phyloP scores from a whole-genome alignment of 441 rosid genomes.

The Adansonia rubrostipa region DNA sequence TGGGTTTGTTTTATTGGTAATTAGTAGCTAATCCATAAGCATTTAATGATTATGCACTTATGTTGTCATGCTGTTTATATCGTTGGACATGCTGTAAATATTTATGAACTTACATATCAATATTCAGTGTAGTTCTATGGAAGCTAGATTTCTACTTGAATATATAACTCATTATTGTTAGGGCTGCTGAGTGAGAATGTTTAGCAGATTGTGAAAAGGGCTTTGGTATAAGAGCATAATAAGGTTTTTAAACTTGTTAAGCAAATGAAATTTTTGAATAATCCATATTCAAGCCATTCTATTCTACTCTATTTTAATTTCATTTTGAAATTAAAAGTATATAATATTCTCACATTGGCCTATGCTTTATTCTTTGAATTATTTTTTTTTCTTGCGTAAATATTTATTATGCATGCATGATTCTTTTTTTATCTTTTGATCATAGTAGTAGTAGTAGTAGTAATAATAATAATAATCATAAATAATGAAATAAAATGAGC shows the following conservation, averaged over 20 bases:
- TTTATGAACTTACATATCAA: constrained; percentile 1
- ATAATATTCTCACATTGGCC: no score
- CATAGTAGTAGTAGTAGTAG: no score
- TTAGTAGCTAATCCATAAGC: neutral
- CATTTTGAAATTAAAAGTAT: constrained; percentile 67
- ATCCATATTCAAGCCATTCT: constrained; percentile 76
- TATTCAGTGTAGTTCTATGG: constrained; percentile 62
- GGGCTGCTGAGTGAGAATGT: constrained; percentile 50
- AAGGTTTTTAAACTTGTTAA: constrained; percentile 68
- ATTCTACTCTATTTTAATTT: constrained; percentile 84
- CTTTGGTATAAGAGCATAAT: constrained; percentile 67
- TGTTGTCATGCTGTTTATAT: neutral
- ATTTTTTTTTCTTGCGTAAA: no score
- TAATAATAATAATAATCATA: no score
- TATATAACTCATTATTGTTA: constrained; percentile 60
- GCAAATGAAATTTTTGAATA: constrained; percentile 69
- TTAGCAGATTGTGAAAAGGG: constrained; percentile 67
- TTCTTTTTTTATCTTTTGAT: neutral
- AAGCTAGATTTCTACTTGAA: constrained; percentile 84
- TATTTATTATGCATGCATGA: neutral
- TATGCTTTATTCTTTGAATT: no score
- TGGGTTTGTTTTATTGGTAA: neutral
- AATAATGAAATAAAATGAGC: constrained; percentile 64
- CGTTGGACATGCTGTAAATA: neutral
- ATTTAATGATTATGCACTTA: neutral